These are phyloP conservation scores for Polytrichum commune DNA, from an alignment of 225 moss, liverwort and hornwort genomes.

Conservation along the genomic window DNA sequence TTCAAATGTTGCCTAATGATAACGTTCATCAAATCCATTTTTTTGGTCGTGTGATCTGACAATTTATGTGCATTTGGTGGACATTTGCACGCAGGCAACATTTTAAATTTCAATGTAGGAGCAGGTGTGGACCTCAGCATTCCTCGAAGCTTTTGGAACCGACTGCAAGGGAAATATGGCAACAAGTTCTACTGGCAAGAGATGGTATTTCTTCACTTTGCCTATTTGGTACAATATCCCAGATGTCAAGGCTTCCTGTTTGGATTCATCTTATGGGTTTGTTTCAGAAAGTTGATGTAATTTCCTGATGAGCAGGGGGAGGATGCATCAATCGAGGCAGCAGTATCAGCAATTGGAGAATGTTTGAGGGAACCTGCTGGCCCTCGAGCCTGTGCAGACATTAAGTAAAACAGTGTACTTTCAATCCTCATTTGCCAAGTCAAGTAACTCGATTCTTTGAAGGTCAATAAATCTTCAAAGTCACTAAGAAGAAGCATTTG, in stretches of 20 bases:
- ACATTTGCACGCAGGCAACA: conserved; percentile 61
- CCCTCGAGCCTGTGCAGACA: conserved; percentile 72
- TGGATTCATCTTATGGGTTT: neutral
- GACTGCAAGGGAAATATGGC: conserved; percentile 91
- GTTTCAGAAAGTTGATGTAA: conserved; percentile 3
- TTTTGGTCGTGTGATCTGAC: too few relatives aligned
- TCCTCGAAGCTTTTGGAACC: conserved; percentile 94
- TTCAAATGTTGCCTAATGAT: too few relatives aligned
- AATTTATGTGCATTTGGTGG: neutral
- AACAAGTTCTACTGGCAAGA: conserved; percentile 96
- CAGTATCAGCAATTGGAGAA: conserved; percentile 72
- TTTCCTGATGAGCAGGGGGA: conserved; percentile 63
- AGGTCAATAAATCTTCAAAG: conserved; percentile 5
- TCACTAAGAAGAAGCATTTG: too few relatives aligned
- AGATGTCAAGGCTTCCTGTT: neutral
- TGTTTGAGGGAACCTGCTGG: conserved; percentile 94
- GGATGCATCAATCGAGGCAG: conserved; percentile 96
- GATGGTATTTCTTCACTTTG: conserved; percentile 38
- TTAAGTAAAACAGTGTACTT: conserved; percentile 44
- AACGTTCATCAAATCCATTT: too few relatives aligned
- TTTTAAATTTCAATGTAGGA: conserved; percentile 94
- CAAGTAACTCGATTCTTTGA: conserved; percentile 48
- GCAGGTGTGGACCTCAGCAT: conserved; percentile 86
- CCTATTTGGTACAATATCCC: neutral
- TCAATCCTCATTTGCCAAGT: conserved; percentile 15